Evolutionary conservation across 2,329 filamentous ascomycete genomes (phyloP).

Genomic region (Harringtonia lauricola): DNA sequence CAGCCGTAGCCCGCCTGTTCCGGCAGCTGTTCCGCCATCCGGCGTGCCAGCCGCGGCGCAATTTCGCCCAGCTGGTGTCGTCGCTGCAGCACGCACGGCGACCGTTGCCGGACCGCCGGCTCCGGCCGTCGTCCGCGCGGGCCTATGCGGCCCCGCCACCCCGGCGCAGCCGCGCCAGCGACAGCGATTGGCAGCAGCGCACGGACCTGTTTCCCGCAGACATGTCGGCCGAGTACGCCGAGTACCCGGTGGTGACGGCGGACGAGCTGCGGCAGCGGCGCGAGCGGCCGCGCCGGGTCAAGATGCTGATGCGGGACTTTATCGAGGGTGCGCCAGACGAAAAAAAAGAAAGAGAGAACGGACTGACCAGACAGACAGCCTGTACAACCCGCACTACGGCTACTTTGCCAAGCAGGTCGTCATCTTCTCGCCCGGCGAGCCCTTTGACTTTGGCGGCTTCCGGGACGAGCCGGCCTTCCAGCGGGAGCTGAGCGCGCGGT

Average conservation of each 20-base stretch:
- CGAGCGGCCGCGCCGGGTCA: conserved; percentile 75
- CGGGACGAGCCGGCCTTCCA: conserved; percentile 82
- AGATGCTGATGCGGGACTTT: conserved; percentile 96
- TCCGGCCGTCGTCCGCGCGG: too few species aligned
- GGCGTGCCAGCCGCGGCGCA: conserved; percentile 45
- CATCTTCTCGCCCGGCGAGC: conserved; percentile 86
- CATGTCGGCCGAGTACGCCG: conserved; percentile 66
- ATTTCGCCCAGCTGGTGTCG: conserved; percentile 24
- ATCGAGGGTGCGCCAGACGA: conserved; percentile 68
- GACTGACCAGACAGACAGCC: conserved; percentile 61
- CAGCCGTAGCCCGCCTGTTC: conserved; percentile 51
- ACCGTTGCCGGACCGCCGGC: conserved; percentile 1
- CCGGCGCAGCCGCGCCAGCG: conserved; percentile 26
- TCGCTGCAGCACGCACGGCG: conserved; percentile 28
- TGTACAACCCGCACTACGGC: conserved; percentile 90
- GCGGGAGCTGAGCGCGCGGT: conserved; percentile 61
- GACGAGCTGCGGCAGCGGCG: conserved; percentile 59
- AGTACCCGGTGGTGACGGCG: conserved; percentile 79
- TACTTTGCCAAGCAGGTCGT: conserved; percentile 96
- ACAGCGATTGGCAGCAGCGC: conserved; percentile 79
- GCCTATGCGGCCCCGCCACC: conserved; percentile 10
- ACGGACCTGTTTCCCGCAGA: conserved; percentile 65
- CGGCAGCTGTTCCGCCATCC: conserved; percentile 74
- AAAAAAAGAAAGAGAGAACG: too few species aligned
- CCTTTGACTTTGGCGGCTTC: conserved; percentile 77